Percentiles rank a stretch among this genome's conserved stretches.
These are phyloP conservation scores for Helianthus annuus DNA, from an alignment of 129 eudicot species.

Conservation along the genomic window HanXRQr2.0-SUNRISE NC_035438.2:129806469-129806968, in stretches of 20 bases:
- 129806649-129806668: neutral
- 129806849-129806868: slow-evolving; percentile 46
- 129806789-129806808: neutral
- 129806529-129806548: neutral
- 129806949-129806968: neutral
- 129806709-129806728: slow-evolving; percentile 40
- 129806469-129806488: too few species aligned
- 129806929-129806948: slow-evolving; percentile 4
- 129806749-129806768: slow-evolving; percentile 16
- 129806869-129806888: slow-evolving; percentile 53
- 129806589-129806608: neutral
- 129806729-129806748: slow-evolving; percentile 31
- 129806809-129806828: slow-evolving; percentile 48
- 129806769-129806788: slow-evolving; percentile 11
- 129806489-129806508: neutral
- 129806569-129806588: neutral
- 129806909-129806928: slow-evolving; percentile 28
- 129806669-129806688: neutral
- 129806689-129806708: slow-evolving; percentile 48
- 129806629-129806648: neutral
- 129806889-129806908: slow-evolving; percentile 35
- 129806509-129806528: too few species aligned
- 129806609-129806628: neutral
- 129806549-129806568: too few species aligned
- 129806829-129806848: slow-evolving; percentile 57